Percentiles rank a stretch among this genome's conserved stretches.
Conservation (phyloP, 805 yeast genomes). For the Starmera pachycereana region DNA sequence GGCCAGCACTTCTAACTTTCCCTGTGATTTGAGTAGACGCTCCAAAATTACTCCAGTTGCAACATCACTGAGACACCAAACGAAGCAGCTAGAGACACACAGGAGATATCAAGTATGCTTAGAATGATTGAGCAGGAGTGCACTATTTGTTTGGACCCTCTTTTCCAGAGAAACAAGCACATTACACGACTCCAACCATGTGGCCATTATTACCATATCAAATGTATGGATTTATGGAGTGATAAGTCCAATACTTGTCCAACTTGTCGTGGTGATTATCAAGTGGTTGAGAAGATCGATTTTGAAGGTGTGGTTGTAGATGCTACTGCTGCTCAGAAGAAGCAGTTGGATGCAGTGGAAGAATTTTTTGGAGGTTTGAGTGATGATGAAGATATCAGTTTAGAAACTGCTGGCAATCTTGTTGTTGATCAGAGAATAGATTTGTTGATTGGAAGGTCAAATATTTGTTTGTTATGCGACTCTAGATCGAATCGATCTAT, state of each 20-base stretch:
- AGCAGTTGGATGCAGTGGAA: conserved; percentile 3
- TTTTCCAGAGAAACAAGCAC: conserved; percentile 12
- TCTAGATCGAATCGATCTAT: conserved; percentile 7
- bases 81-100: not conserved
- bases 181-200: conserved; percentile 30
- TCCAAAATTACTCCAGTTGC: not conserved
- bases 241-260: conserved; percentile 50
- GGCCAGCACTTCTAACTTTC: too few species aligned
- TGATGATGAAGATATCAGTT: conserved; percentile 2
- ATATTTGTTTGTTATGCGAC: conserved; percentile 16
- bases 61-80: not conserved
- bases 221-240: conserved; percentile 51
- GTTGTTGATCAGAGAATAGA: conserved; percentile 9
- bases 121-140: conserved; percentile 24
- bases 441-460: conserved; percentile 13
- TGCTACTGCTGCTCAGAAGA: conserved; percentile 6
- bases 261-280: conserved; percentile 41
- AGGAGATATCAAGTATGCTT: conserved; percentile 3
- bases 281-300: conserved; percentile 25
- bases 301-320: conserved; percentile 7
- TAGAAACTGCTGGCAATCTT: conserved; percentile 4
- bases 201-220: conserved; percentile 44
- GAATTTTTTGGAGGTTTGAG: conserved; percentile 10
- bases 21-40: too few species aligned
- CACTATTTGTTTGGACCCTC: conserved; percentile 46